Evolutionary conservation across 2,329 filamentous ascomycete genomes (phyloP).

Genomic region (Zymoseptoria brevis): DNA sequence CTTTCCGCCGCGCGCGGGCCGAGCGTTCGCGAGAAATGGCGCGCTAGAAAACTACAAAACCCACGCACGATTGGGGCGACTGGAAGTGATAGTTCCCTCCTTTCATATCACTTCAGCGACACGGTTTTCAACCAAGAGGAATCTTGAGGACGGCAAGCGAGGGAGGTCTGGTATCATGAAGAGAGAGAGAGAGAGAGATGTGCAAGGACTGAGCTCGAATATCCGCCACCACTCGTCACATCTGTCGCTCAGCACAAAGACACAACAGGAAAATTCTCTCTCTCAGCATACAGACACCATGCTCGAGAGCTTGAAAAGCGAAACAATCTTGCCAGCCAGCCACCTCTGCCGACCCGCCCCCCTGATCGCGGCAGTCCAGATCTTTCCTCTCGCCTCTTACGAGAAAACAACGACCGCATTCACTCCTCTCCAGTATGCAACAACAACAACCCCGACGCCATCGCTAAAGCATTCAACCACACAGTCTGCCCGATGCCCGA

Average conservation of each 20-base stretch:
- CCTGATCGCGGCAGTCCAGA: neutral
- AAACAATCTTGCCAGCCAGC: neutral
- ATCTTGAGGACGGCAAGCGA: no score
- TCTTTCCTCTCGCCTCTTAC: neutral
- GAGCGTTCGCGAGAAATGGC: no score
- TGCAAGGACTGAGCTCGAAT: no score
- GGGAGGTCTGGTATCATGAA: no score
- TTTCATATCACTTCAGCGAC: no score
- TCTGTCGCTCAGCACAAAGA: neutral
- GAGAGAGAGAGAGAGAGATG: no score
- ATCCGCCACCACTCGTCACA: no score
- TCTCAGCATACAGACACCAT: neutral
- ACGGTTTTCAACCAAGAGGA: no score
- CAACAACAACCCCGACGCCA: constrained; percentile 1
- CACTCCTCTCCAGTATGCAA: neutral
- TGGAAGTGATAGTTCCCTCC: no score
- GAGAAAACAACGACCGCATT: neutral
- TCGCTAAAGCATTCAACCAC: neutral
- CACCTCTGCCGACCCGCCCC: neutral
- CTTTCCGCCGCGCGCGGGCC: no score
- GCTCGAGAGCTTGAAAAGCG: neutral
- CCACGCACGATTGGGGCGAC: no score
- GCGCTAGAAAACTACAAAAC: no score
- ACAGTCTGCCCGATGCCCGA: neutral
- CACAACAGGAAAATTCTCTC: neutral